Conservation (phyloP, 2,329 filamentous ascomycete species). For the Monosporascus sp. region DNA sequence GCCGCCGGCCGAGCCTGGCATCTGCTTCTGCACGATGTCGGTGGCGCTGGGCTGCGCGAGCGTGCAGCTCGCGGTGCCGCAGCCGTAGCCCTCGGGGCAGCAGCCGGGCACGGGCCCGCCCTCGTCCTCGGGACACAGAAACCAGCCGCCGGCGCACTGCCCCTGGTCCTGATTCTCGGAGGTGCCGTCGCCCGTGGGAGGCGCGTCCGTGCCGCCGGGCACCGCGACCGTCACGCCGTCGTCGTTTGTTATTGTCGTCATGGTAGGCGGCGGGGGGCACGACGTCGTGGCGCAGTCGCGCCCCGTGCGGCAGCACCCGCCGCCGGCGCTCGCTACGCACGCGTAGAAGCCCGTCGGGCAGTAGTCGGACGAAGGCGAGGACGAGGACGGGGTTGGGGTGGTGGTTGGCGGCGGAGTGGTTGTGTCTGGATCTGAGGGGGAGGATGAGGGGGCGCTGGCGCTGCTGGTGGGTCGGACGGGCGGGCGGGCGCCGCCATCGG, state of each 20-base stretch:
- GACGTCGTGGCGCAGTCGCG: conserved; percentile 77
- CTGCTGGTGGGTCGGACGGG: conserved; percentile 30
- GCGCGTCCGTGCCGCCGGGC: conserved; percentile 42
- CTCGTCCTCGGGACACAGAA: conserved; percentile 52
- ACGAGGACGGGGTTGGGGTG: conserved; percentile 14
- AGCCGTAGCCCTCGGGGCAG: conserved; percentile 72
- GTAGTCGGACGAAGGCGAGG: conserved; percentile 30
- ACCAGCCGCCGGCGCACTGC: conserved; percentile 76
- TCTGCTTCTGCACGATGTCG: conserved; percentile 50
- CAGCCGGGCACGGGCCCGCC: conserved; percentile 66
- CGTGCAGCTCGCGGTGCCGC: conserved; percentile 68
- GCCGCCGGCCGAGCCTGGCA: conserved; percentile 26
- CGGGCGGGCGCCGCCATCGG: conserved; percentile 31
- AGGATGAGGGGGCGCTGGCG: conserved; percentile 10
- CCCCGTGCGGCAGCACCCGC: conserved; percentile 80
- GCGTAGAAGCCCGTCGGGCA: conserved; percentile 92
- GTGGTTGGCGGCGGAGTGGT: conserved; percentile 27
- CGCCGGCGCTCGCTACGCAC: conserved; percentile 77
- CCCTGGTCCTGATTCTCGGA: conserved; percentile 12
- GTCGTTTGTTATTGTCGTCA: conserved; percentile 62
- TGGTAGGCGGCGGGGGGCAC: conserved; percentile 56
- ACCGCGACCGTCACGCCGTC: conserved; percentile 68
- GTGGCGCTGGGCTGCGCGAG: conserved; percentile 46
- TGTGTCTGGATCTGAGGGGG: no score
- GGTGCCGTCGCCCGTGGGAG: conserved; percentile 32